Percentiles rank a stretch among this genome's conserved stretches.
Conservation (phyloP, 768 basidiomycete species). For the Daedaleopsis nitida region DNA sequence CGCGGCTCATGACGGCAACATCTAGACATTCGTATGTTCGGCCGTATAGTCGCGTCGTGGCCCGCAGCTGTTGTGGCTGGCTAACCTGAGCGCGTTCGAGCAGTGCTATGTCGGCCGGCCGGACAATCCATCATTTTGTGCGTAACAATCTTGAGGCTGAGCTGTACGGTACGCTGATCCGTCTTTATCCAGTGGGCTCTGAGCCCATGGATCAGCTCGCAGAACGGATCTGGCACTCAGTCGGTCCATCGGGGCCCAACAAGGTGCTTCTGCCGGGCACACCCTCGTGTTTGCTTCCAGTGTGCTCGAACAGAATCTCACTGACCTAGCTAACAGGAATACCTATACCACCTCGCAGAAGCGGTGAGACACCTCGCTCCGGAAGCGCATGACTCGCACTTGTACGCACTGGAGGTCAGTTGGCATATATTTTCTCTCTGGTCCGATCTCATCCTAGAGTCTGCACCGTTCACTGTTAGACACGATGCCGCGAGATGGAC, state of each 20-base stretch:
- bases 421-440: neutral
- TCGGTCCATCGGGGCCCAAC: conserved; percentile 89
- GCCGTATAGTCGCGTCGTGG: neutral
- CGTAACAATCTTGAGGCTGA: neutral
- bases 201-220: conserved; percentile 76
- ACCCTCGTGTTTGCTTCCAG: neutral
- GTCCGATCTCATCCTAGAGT: neutral
- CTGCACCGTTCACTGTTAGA: conserved; percentile 13
- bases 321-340: conserved; percentile 61
- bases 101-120: conserved; percentile 87
- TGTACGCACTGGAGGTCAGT: conserved; percentile 74
- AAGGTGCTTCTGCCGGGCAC: conserved; percentile 53
- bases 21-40: conserved; percentile 54
- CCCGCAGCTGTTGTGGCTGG: neutral
- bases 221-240: conserved; percentile 66
- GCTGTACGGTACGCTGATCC: too few relatives aligned
- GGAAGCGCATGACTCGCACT: conserved; percentile 72
- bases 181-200: conserved; percentile 62
- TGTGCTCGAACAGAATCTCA: neutral
- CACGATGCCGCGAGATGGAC: conserved; percentile 29
- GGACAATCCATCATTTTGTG: conserved; percentile 89
- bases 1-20: too few relatives aligned
- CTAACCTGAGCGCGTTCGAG: neutral
- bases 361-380: conserved; percentile 77
- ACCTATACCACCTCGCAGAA: conserved; percentile 76